phyloP scores from a whole-genome alignment of 495 filamentous ascomycete genomes.

The Xylaria intraflava region DNA sequence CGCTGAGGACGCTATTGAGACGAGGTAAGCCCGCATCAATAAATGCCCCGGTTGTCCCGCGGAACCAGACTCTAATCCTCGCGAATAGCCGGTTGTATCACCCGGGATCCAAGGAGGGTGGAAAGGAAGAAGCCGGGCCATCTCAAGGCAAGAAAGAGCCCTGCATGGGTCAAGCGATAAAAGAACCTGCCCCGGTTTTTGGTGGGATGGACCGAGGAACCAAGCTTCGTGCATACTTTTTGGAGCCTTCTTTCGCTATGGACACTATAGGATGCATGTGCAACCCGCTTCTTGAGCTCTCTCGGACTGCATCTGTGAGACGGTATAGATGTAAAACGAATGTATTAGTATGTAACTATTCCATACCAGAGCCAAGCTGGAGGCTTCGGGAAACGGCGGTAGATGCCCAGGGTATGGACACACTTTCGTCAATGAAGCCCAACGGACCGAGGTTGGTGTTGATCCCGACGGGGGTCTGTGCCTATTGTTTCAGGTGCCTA shows the following conservation, averaged over 20 bases:
- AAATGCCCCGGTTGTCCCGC: background rate
- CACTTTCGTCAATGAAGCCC: background rate
- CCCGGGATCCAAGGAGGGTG: slow-evolving; percentile 82
- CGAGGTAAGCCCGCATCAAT: slow-evolving; percentile 59
- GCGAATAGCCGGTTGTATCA: slow-evolving; percentile 76
- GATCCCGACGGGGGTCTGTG: background rate
- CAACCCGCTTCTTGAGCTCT: slow-evolving; percentile 3
- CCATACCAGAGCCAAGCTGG: slow-evolving; percentile 8
- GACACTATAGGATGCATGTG: slow-evolving; percentile 1
- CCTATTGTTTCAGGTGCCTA: background rate
- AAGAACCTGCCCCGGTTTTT: background rate
- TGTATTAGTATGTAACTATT: slow-evolving; percentile 24
- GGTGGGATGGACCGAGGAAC: background rate
- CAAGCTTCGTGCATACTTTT: background rate
- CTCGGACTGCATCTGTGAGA: slow-evolving; percentile 11
- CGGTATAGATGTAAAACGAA: slow-evolving; percentile 18
- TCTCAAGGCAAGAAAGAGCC: slow-evolving; percentile 96
- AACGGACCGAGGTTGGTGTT: background rate
- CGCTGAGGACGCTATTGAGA: slow-evolving; percentile 77
- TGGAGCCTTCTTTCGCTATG: background rate
- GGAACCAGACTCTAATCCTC: background rate
- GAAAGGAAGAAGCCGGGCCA: slow-evolving; percentile 98
- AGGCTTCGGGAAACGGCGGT: background rate
- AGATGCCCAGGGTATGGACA: background rate
- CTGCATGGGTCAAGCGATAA: slow-evolving; percentile 92